Evolutionary conservation across 2,329 filamentous ascomycete species (phyloP).

Genomic region (Dactylellina sp.): DNA sequence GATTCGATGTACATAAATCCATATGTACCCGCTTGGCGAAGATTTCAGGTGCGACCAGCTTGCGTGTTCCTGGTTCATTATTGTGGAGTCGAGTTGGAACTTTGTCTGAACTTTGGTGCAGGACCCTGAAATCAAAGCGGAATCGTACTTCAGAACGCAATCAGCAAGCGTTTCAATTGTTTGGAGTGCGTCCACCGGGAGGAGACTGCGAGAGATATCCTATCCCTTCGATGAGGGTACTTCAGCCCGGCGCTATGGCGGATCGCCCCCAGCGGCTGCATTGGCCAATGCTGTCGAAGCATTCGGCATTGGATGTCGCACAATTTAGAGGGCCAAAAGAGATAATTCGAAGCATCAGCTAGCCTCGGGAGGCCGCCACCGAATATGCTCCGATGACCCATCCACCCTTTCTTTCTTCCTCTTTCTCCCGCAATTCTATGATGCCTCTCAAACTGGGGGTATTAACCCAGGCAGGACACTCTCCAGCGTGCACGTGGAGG

Average conservation of each 20-base stretch:
- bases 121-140: conserved; percentile 49
- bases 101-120: conserved; percentile 27
- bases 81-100: conserved; percentile 46
- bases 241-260: conserved; percentile 44
- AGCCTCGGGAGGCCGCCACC: conserved; percentile 31
- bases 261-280: conserved; percentile 40
- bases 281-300: not conserved
- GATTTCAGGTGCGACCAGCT: conserved; percentile 53
- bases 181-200: no score
- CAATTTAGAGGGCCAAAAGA: conserved; percentile 16
- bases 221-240: conserved; percentile 19
- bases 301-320: conserved; percentile 32
- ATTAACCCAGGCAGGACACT: conserved; percentile 29
- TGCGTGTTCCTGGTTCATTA: conserved; percentile 55
- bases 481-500: conserved; percentile 33
- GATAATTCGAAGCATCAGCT: conserved; percentile 30
- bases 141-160: conserved; percentile 29
- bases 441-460: conserved; percentile 35
- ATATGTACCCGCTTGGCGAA: conserved; percentile 27
- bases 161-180: not conserved
- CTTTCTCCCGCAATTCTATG: conserved; percentile 23
- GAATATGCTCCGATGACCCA: conserved; percentile 31
- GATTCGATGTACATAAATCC: conserved; percentile 16
- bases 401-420: not conserved
- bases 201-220: not conserved